Conservation (phyloP, 2,329 filamentous ascomycete genomes). For the Drechmeria coniospora region DNA sequence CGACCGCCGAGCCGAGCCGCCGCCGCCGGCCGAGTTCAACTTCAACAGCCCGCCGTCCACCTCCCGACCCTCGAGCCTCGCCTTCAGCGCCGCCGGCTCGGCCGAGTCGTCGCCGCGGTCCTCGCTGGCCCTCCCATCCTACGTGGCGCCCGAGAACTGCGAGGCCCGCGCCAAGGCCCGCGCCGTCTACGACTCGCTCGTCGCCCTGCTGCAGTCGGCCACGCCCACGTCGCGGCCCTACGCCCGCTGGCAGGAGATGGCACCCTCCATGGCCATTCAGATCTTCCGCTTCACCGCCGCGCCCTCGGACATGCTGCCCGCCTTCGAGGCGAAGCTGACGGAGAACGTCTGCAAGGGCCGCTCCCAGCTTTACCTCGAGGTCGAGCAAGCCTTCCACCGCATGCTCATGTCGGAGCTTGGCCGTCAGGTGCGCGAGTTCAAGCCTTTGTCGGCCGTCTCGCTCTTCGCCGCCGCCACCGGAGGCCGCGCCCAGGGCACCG, state of each 20-base stretch:
- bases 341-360: conserved; percentile 27
- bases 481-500: conserved; percentile 25
- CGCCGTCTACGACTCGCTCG: conserved; percentile 35
- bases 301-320: conserved; percentile 28
- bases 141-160: conserved; percentile 19
- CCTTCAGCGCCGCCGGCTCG: conserved; percentile 33
- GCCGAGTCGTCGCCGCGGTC: conserved; percentile 36
- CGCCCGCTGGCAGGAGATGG: conserved; percentile 36
- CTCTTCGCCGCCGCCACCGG: conserved; percentile 42
- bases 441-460: conserved; percentile 32
- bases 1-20: conserved; percentile 7
- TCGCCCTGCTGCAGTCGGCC: conserved; percentile 38
- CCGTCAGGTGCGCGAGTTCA: conserved; percentile 35
- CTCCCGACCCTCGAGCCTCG: conserved; percentile 35
- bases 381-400: conserved; percentile 33
- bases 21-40: conserved; percentile 23
- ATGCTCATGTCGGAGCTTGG: conserved; percentile 33
- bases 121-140: conserved; percentile 22
- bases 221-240: conserved; percentile 23
- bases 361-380: conserved; percentile 29
- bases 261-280: conserved; percentile 38
- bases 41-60: conserved; percentile 28
- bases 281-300: conserved; percentile 42
- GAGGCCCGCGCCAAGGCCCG: conserved; percentile 28
- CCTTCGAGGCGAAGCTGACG: conserved; percentile 34